Base-by-base conservation (phyloP, 2,329 filamentous ascomycete species). In the Phaeosphaeria sp. region DNA sequence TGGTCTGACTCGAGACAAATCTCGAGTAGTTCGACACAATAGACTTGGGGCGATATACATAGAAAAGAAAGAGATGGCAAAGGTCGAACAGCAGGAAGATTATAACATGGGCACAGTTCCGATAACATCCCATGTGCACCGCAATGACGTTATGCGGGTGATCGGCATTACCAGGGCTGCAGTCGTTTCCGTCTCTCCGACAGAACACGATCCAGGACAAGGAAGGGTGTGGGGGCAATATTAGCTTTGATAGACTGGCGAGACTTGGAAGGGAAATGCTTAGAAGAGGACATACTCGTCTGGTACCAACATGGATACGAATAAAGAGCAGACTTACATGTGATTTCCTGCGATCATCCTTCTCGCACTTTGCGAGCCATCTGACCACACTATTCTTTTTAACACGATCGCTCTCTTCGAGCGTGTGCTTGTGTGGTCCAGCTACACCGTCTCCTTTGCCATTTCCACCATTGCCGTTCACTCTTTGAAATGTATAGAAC, bases 321-420 rank as follows among this genome's bases (percentile, higher is more conserved):
- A 25, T 48, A 53, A 9, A 22, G 17, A 13, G 40, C 15, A 52
- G 21, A 18, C 74, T 67, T 66, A 77, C 74, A 69, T 74, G 71
- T 51, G 33, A 75, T 77, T 87, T 90, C 75, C 86, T 91, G 51
- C 82, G 82, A 24, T 66, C 61, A 42, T 89, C 87, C 74, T 87
- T 90, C 51, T 88, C 86, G 65, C 84, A 83, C 72, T 88, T 87
- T 25, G 88, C 78, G 53, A 90, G 68, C 74, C 83, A 85, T 64
- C 91, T 81, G 72, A 90, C 83, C 6, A 93, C 88, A 62, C 87
- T 92, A 61, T 91, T 93, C 80, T 91, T 93, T 80, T 93, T 93
- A 36, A 93, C 89, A 60, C 88, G 85, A 71, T 93, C 91, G 67
- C 90, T 93, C 66, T 89, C 89, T 53, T 86, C 86, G 7, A 94